phyloP scores from a whole-genome alignment of 257 asterid species.

The Lycium barbarum region DNA sequence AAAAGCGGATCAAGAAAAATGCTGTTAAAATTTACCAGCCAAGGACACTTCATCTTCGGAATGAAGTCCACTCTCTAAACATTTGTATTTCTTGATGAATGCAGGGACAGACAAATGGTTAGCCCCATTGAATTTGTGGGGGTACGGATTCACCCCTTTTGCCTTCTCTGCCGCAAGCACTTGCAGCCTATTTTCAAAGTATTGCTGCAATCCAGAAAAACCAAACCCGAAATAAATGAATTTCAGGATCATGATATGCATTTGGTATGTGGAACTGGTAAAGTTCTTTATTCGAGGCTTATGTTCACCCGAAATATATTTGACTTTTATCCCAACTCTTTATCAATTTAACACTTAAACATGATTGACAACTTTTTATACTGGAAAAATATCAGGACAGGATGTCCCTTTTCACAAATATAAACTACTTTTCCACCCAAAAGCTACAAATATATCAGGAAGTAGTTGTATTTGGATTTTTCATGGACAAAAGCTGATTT shows the following conservation, averaged over 20 bases:
- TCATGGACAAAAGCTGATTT: no score
- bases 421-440: no score
- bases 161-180: conserved; percentile 67
- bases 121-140: conserved; percentile 65
- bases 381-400: background rate
- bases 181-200: conserved; percentile 67
- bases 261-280: background rate
- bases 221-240: background rate
- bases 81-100: conserved; percentile 56
- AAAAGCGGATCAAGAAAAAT: background rate
- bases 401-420: no score
- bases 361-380: background rate
- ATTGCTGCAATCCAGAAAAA: conserved; percentile 65
- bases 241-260: background rate
- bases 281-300: background rate
- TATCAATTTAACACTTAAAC: background rate
- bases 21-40: conserved; percentile 56
- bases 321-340: background rate
- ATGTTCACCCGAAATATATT: background rate
- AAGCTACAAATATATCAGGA: no score
- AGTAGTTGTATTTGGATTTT: background rate
- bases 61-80: conserved; percentile 64
- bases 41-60: conserved; percentile 69
- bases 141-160: conserved; percentile 71
- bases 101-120: conserved; percentile 55